Conservation (phyloP, 1,139 yeast species). For the Chernovozyma aurita region DNA sequence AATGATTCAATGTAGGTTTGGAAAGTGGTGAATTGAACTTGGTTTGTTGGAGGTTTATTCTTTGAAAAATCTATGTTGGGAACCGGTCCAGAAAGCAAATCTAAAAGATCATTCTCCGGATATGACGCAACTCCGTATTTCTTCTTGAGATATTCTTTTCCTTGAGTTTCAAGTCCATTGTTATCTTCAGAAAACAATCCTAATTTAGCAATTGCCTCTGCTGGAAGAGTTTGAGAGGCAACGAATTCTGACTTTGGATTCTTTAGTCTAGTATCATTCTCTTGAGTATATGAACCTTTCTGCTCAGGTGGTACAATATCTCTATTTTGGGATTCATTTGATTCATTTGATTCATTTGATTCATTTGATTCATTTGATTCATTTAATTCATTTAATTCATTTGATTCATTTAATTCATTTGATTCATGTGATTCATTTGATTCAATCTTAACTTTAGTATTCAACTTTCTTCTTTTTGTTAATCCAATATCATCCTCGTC, state of each 20-base stretch:
- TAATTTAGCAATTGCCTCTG: conserved; percentile 57
- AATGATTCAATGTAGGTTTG: conserved; percentile 82
- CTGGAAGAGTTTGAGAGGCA: conserved; percentile 64
- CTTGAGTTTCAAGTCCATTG: conserved; percentile 51
- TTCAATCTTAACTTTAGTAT: neutral
- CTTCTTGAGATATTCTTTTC: conserved; percentile 67
- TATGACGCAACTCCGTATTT: conserved; percentile 87
- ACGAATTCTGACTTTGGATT: conserved; percentile 82
- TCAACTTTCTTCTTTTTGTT: conserved; percentile 3
- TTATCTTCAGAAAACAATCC: conserved; percentile 65
- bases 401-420: conserved; percentile 5
- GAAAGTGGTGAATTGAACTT: conserved; percentile 88
- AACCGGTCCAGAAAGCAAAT: conserved; percentile 77
- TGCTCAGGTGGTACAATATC: conserved; percentile 37
- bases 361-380: conserved; percentile 6
- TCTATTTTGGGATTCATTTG: conserved; percentile 11
- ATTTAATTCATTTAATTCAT: conserved; percentile 8
- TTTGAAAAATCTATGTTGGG: conserved; percentile 86
- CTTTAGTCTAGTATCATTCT: conserved; percentile 56
- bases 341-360: conserved; percentile 19
- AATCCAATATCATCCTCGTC: conserved; percentile 6
- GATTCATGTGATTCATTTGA: conserved; percentile 7
- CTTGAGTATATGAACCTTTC: conserved; percentile 42
- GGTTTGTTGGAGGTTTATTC: conserved; percentile 78
- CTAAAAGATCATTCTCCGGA: conserved; percentile 74